These are phyloP conservation scores for Neurospora intermedia DNA, from an alignment of 495 filamentous ascomycete species.

Conservation along the genomic window DNA sequence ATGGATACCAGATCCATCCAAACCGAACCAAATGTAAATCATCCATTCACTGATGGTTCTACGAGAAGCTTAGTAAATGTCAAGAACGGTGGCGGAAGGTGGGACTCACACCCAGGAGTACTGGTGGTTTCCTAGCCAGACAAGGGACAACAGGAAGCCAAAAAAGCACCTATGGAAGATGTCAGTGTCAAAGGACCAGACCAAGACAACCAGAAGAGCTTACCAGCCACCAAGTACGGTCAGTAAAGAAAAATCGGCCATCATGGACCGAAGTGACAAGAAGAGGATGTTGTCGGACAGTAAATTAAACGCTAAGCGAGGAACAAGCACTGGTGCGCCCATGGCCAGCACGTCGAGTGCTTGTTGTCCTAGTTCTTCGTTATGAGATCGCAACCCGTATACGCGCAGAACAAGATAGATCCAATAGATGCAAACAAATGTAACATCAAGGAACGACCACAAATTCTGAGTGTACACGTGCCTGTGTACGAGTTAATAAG, in stretches of 20 bases:
- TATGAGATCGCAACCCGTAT: slow-evolving; percentile 37
- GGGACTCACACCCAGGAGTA: slow-evolving; percentile 31
- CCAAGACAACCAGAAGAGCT: neutral
- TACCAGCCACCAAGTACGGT: slow-evolving; percentile 53
- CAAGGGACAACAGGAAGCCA: slow-evolving; percentile 60
- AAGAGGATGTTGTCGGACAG: slow-evolving; percentile 67
- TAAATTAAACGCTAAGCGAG: slow-evolving; percentile 63
- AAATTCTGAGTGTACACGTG: slow-evolving; percentile 67
- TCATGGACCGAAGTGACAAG: slow-evolving; percentile 60
- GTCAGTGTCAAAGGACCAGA: neutral
- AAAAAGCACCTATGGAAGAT: slow-evolving; percentile 40
- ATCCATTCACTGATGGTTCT: slow-evolving; percentile 67
- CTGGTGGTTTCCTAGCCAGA: slow-evolving; percentile 47
- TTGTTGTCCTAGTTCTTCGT: slow-evolving; percentile 32
- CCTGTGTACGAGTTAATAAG: slow-evolving; percentile 29
- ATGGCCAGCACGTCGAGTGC: slow-evolving; percentile 59
- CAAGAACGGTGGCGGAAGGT: neutral
- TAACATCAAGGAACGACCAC: slow-evolving; percentile 68
- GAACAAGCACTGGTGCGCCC: slow-evolving; percentile 57
- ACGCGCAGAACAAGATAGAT: slow-evolving; percentile 50
- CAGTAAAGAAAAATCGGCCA: slow-evolving; percentile 58
- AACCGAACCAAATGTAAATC: slow-evolving; percentile 72
- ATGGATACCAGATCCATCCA: slow-evolving; percentile 62
- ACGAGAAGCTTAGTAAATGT: neutral
- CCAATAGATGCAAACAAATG: slow-evolving; percentile 51